A percentile compares a stretch with the other conserved stretches of the same genome.
These are phyloP conservation scores for Gossypium aridum DNA, from an alignment of 441 rosid species.

Conservation along the genomic window DNA sequence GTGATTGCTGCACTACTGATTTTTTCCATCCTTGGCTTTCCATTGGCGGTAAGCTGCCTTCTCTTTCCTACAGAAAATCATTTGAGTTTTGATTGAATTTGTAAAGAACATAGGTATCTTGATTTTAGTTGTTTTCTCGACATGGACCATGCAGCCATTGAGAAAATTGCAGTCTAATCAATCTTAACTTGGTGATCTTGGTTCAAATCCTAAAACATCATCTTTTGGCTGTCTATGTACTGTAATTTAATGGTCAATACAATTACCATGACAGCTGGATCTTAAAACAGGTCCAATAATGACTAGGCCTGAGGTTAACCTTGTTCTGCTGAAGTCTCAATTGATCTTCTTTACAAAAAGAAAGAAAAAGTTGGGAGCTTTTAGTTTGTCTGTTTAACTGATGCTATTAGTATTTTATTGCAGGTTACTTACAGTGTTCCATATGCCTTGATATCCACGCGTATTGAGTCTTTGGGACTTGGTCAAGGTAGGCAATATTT, in stretches of 20 bases:
- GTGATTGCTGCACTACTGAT: constrained; percentile 54
- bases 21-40: constrained; percentile 80
- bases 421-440: constrained; percentile 98
- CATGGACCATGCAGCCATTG: not conserved
- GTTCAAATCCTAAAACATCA: not conserved
- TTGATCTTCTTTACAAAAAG: not conserved
- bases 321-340: not conserved
- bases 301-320: not conserved
- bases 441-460: constrained; percentile 83
- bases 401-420: constrained; percentile 21
- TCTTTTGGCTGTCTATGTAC: not conserved
- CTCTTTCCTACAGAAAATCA: constrained; percentile 10
- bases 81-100: not conserved
- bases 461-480: constrained; percentile 84
- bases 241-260: not conserved
- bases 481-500: constrained; percentile 71
- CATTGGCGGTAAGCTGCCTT: constrained; percentile 73
- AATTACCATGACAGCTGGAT: not conserved
- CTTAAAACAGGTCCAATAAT: not conserved
- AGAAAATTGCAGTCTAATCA: constrained; percentile 7
- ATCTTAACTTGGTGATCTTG: not conserved
- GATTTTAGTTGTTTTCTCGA: not conserved
- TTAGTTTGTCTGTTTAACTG: constrained; percentile 13
- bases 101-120: not conserved
- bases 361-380: not conserved